These are phyloP conservation scores for Parsonsia alboflavescens DNA, from an alignment of 257 asterid species.

Conservation along the genomic window DNA sequence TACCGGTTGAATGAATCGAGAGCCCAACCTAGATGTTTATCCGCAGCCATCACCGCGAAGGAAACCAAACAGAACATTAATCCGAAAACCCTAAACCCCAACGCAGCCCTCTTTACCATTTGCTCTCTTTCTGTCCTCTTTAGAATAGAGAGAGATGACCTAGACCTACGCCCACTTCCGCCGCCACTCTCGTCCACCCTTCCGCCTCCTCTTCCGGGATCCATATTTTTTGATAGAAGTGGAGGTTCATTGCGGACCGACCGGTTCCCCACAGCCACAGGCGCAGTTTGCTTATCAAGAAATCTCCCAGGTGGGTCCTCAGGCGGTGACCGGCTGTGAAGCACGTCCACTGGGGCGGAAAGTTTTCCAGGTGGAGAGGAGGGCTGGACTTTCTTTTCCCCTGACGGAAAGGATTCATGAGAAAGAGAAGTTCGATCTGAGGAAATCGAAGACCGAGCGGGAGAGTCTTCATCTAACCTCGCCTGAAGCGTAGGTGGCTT, in stretches of 20 bases:
- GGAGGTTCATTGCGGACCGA: conserved; percentile 22
- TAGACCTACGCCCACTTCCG: conserved; percentile 22
- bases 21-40: conserved; percentile 75
- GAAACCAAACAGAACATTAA: conserved; percentile 55
- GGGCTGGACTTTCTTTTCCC: conserved; percentile 21
- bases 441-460: conserved; percentile 43
- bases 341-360: conserved; percentile 22
- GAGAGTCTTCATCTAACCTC: conserved; percentile 36
- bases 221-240: conserved; percentile 27
- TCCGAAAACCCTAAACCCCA: conserved; percentile 58
- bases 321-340: conserved; percentile 7
- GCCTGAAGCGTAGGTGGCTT: conserved; percentile 38
- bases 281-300: conserved; percentile 21
- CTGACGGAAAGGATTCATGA: conserved; percentile 30
- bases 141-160: conserved; percentile 2
- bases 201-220: conserved; percentile 17
- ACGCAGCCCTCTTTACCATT: conserved; percentile 32
- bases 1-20: conserved; percentile 78
- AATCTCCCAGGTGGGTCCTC: conserved; percentile 15
- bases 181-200: conserved; percentile 22
- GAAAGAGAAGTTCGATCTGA: conserved; percentile 39
- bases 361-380: conserved; percentile 11
- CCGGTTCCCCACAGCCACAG: conserved; percentile 30
- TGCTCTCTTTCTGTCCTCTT: conserved; percentile 16
- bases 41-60: conserved; percentile 80